A percentile compares a stretch with the other conserved stretches of the same genome.
These are phyloP conservation scores for Limonium bicolor DNA, from an alignment of 148 eudicot species.

Conservation along the genomic window DNA sequence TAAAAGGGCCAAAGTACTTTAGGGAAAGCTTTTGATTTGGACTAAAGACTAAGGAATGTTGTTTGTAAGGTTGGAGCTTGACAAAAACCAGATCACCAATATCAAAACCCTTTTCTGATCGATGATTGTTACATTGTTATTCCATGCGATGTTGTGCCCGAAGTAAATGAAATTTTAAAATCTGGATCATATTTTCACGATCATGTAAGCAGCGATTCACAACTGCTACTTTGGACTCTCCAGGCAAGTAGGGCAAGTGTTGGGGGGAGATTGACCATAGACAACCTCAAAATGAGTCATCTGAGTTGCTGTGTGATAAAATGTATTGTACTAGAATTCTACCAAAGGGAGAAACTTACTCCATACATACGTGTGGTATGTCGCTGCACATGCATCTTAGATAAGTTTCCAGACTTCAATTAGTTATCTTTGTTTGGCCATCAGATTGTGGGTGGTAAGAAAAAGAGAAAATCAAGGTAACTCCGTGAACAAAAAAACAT, in stretches of 20 bases:
- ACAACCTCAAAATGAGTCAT: neutral
- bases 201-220: neutral
- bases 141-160: neutral
- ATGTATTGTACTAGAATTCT: neutral
- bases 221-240: neutral
- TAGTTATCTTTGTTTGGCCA: neutral
- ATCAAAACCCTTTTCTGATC: too few relatives aligned
- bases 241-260: neutral
- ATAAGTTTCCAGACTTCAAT: neutral
- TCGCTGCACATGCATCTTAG: neutral
- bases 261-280: neutral
- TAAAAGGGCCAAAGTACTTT: too few relatives aligned
- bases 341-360: neutral
- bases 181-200: neutral
- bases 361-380: neutral
- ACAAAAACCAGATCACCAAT: too few relatives aligned
- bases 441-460: neutral
- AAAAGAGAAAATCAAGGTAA: neutral
- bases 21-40: too few relatives aligned
- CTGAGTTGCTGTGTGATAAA: neutral
- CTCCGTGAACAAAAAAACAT: neutral
- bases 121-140: too few relatives aligned
- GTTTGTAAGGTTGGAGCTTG: too few relatives aligned
- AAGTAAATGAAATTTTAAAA: neutral
- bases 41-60: too few relatives aligned